Evolutionary conservation across 495 filamentous ascomycete species (phyloP).

Genomic region (Neurospora sp.): DNA sequence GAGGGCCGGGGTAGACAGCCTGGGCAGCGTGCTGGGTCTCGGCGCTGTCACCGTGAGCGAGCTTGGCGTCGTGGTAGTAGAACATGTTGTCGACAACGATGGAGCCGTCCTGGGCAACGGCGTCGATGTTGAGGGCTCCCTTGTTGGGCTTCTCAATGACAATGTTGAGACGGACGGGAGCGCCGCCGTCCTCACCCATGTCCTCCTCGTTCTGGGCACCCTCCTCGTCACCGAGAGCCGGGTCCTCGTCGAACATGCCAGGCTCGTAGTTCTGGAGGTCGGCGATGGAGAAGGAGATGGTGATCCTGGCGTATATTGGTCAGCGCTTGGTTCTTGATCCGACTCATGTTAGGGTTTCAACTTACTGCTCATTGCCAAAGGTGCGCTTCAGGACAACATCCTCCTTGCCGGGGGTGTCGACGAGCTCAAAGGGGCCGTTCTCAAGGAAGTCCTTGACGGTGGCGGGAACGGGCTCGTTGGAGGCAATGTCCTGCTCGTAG

Average conservation of each 20-base stretch:
- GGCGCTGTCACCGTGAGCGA: slow-evolving; percentile 46
- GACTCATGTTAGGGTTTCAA: not conserved
- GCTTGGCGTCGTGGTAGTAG: slow-evolving; percentile 64
- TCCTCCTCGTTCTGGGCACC: slow-evolving; percentile 30
- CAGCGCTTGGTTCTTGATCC: no score
- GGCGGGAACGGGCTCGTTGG: slow-evolving; percentile 45
- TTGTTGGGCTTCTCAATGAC: slow-evolving; percentile 70
- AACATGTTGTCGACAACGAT: slow-evolving; percentile 87
- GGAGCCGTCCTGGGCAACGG: slow-evolving; percentile 73
- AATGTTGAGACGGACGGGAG: slow-evolving; percentile 73
- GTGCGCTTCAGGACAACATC: slow-evolving; percentile 76
- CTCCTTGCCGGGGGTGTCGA: slow-evolving; percentile 72
- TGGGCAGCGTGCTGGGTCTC: slow-evolving; percentile 43
- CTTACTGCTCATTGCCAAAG: slow-evolving; percentile 81
- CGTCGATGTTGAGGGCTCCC: slow-evolving; percentile 81
- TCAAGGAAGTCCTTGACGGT: slow-evolving; percentile 65
- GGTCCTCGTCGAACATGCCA: slow-evolving; percentile 28
- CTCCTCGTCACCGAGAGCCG: slow-evolving; percentile 64
- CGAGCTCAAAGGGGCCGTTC: slow-evolving; percentile 59
- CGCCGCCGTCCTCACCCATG: slow-evolving; percentile 34
- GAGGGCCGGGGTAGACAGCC: slow-evolving; percentile 80
- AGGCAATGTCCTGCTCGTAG: slow-evolving; percentile 49
- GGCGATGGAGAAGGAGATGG: slow-evolving; percentile 83
- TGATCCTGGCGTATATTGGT: slow-evolving; percentile 51
- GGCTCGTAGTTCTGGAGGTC: slow-evolving; percentile 70